These are phyloP conservation scores for Olyra latifolia DNA, from an alignment of 176 grass and related monocot genomes.

Conservation along the genomic window DNA sequence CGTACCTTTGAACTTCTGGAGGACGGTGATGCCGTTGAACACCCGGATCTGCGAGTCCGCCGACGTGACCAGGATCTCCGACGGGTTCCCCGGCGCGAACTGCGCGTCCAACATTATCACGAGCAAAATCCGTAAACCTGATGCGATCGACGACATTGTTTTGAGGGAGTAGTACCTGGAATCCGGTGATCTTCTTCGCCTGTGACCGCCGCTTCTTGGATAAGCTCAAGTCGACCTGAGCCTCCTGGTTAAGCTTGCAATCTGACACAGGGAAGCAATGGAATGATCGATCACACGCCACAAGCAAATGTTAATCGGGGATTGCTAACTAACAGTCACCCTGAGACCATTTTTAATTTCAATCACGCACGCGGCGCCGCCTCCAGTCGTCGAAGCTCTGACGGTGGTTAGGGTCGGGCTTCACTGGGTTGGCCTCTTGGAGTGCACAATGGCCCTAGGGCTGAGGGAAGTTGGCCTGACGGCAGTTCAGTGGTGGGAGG, in stretches of 20 bases:
- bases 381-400: too few relatives aligned
- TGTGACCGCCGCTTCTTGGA: constrained; percentile 65
- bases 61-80: constrained; percentile 83
- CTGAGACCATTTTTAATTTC: too few relatives aligned
- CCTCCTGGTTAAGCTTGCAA: constrained; percentile 78
- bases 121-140: too few relatives aligned
- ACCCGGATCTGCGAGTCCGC: constrained; percentile 94
- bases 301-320: too few relatives aligned
- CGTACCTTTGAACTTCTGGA: constrained; percentile 92
- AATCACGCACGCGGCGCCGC: too few relatives aligned
- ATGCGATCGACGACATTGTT: too few relatives aligned
- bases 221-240: constrained; percentile 67
- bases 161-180: constrained; percentile 53
- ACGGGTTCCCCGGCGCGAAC: constrained; percentile 86
- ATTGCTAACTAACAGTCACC: too few relatives aligned
- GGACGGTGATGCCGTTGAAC: constrained; percentile 80
- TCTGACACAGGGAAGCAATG: constrained; percentile 30
- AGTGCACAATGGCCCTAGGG: too few relatives aligned
- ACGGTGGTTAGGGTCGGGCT: too few relatives aligned
- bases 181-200: constrained; percentile 87
- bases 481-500: too few relatives aligned
- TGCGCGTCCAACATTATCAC: background rate
- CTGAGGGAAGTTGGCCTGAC: too few relatives aligned
- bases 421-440: too few relatives aligned
- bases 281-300: background rate